Percentiles rank a stretch among this genome's conserved stretches.
phyloP scores from a whole-genome alignment of 129 eudicot genomes.

The Apium graveolens region DNA sequence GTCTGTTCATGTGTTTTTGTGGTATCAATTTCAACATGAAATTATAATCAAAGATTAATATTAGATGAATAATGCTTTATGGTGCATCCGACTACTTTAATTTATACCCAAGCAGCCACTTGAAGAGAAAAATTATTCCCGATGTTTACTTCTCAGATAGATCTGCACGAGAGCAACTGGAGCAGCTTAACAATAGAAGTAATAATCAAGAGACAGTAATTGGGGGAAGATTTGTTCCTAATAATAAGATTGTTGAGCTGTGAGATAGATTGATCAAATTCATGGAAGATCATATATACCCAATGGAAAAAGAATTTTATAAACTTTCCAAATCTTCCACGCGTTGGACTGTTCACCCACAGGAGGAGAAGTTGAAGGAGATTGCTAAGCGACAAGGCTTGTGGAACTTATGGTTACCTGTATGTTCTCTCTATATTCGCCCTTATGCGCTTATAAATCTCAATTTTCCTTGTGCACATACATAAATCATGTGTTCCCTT shows the following conservation, averaged over 20 bases:
- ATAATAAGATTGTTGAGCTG: constrained; percentile 48
- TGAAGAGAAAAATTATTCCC: neutral
- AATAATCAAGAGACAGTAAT: constrained; percentile 21
- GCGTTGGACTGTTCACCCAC: constrained; percentile 91
- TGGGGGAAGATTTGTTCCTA: constrained; percentile 55
- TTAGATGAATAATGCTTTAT: neutral
- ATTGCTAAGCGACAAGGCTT: constrained; percentile 81
- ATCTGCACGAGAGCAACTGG: constrained; percentile 21
- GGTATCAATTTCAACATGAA: too few species aligned
- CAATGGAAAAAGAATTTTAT: constrained; percentile 64
- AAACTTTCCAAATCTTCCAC: constrained; percentile 55
- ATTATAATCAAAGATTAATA: too few species aligned
- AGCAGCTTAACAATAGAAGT: constrained; percentile 20
- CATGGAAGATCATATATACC: constrained; percentile 71
- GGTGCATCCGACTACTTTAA: neutral
- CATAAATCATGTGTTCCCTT: neutral
- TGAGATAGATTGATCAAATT: constrained; percentile 64
- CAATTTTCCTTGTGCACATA: too few species aligned
- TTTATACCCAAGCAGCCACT: neutral
- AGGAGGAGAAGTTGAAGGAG: constrained; percentile 80
- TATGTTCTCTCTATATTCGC: constrained; percentile 23
- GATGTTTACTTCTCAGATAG: constrained; percentile 23
- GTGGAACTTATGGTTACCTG: constrained; percentile 94
- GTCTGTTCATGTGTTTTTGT: too few species aligned
- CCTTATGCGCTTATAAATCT: neutral